phyloP scores from a whole-genome alignment of 129 eudicot species.

The Calendula officinalis region DNA sequence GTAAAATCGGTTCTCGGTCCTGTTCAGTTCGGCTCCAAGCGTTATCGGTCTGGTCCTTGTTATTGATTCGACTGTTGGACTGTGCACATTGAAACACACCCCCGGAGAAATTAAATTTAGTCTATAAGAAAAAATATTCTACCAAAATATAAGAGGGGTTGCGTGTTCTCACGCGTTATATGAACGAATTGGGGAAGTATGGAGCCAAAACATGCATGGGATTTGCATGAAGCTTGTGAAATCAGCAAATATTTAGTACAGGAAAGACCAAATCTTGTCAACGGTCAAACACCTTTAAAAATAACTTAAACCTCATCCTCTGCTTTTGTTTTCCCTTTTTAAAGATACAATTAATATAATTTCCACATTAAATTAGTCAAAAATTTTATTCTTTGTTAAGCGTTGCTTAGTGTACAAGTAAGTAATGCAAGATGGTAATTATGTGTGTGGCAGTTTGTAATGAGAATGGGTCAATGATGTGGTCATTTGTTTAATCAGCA shows the following conservation, averaged over 20 bases:
- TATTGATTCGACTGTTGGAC: too few species aligned
- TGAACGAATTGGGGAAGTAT: not conserved
- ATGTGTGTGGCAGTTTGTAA: conserved; percentile 17
- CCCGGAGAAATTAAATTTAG: too few species aligned
- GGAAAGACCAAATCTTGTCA: conserved; percentile 41
- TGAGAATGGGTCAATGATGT: conserved; percentile 28
- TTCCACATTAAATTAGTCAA: not conserved
- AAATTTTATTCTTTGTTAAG: not conserved
- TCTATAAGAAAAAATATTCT: not conserved
- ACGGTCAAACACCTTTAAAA: conserved; percentile 48
- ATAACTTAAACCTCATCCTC: conserved; percentile 20
- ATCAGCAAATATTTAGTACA: conserved; percentile 26
- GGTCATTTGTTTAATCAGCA: conserved; percentile 12
- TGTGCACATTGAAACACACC: too few species aligned
- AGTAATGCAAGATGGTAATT: not conserved
- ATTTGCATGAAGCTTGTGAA: conserved; percentile 21
- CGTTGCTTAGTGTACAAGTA: not conserved
- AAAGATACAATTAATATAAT: not conserved
- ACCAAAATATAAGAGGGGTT: not conserved
- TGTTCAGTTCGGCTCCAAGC: too few species aligned
- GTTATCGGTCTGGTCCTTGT: too few species aligned
- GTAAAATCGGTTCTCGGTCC: too few species aligned
- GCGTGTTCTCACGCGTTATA: conserved; percentile 7
- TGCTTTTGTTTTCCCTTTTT: conserved; percentile 15
- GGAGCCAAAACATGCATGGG: conserved; percentile 27